Evolutionary conservation across 192 early-diverging fungal species (phyloP), one percentile per base, ranked within the genome.

Genomic region (Mortierella hygrophila): DNA sequence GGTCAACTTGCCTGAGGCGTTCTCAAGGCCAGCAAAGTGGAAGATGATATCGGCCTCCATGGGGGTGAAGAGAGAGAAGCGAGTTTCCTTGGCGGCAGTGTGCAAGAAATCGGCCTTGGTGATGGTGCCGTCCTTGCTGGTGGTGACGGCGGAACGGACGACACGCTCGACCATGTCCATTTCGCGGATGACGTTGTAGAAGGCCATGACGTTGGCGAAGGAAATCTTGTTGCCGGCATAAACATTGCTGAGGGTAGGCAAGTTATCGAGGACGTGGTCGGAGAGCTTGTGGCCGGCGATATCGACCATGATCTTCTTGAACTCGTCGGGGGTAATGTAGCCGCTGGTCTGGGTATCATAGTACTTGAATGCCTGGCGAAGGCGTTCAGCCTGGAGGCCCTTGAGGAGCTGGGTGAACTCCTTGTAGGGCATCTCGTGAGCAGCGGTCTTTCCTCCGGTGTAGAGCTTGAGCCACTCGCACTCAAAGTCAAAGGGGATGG

Each of bases 11-110:
- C 90, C 91, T 11, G 88, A 87, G 32, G 88, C 52, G 76, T 89
- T 91, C 29, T 89, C 89, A 20, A 92, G 77, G 38, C 91, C 88
- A 72, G 94, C 94, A 80, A 95, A 91, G 76, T 93, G 91, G 89
- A 94, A 95, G 57, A 94, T 89, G 46, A 93, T 92, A 81, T 95
- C 93, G 63, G 93, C 92, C 83, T 95, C 94, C 93, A 95, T 94
- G 35, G 94, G 94, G 5, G 93, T 95, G 81, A 94, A 91, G 15
- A 91, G 42, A 11, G 93, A 90, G 84, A 91, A 95, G 1, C 92
- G 88, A 26, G 90, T 88, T 49, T 91, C 81, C 71, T 90, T 80
- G 23, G 93, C 88, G 23, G 93, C 93, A 11, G 90, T 82, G 47
- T 89, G 78, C 65, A 93, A 82, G 82, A 95, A 95, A 60, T 95